Evolutionary conservation across 2,329 filamentous ascomycete genomes (phyloP), one percentile per base, ranked within the genome.

Genomic region (Penicillium sclerotigenum): DNA sequence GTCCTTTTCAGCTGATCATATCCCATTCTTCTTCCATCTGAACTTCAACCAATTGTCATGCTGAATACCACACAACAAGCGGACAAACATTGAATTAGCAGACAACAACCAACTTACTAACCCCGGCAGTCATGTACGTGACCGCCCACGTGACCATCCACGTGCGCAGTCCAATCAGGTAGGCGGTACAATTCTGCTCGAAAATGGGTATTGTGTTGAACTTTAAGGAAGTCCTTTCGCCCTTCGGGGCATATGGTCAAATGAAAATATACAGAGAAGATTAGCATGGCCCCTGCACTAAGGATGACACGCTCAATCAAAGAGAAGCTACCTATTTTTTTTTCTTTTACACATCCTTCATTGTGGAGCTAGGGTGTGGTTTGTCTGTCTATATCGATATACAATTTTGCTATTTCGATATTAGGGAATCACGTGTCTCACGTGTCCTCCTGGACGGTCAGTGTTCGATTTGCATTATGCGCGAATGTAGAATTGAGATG

Each of bases 281-380:
- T 87, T 88, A 89, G 87, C 87, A 89, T 89, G 86, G 86, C 86
- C 87, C 83, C 83, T 85, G 83, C 83, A 85, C 89, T 92, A 93
- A 93, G 89, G 89, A 92, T 93, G 89, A 92, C 88, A 91, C 87
- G 86, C 86, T 87, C 81, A 84, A 86, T 84, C 85, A 87, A 87
- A 88, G 86, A 88, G 86, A 87, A 84, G 82, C 84, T 83, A 81
- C 80, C 80, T 80, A 79, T 84, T 83, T 85, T 87, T 86, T 87
- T 40, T 41, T 20, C 3, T 11, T 13, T 49, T 49, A 40, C 24
- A 29, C 20, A 7, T 22, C 36, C 18, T 40, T 41, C 18, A 8
- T 22, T 8, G 20, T 38, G 3, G 24, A 37, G 28, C 3, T 46
- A 24, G 10, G 47, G 9, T 49, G 33, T 13, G 4, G 26, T n/a